Conservation (phyloP, 2,329 filamentous ascomycete species). For the Colletotrichum truncatum region DNA sequence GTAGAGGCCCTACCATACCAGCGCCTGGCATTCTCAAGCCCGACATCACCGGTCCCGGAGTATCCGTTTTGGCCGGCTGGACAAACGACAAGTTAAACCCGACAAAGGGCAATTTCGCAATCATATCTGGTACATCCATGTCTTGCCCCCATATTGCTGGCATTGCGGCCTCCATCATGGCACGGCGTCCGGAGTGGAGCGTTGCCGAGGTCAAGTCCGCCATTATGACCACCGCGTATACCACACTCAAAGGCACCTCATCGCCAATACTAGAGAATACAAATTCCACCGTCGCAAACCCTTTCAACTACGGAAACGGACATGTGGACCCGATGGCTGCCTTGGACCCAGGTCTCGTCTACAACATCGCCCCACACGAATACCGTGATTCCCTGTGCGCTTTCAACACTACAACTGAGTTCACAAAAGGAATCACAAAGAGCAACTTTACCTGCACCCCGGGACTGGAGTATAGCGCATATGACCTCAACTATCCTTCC, state of each 20-base stretch:
- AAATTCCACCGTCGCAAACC: neutral
- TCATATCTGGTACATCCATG: conserved; percentile 30
- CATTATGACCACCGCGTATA: conserved; percentile 25
- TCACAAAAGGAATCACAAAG: conserved; percentile 1
- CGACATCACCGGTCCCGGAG: conserved; percentile 28
- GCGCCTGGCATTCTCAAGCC: conserved; percentile 24
- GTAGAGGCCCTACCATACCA: conserved; percentile 12
- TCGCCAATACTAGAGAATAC: neutral
- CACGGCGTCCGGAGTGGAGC: conserved; percentile 22
- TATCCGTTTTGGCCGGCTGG: conserved; percentile 25
- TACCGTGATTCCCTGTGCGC: conserved; percentile 36
- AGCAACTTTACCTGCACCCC: conserved; percentile 10
- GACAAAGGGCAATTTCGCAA: conserved; percentile 10
- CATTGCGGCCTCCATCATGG: conserved; percentile 25
- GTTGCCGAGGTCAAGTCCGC: conserved; percentile 16
- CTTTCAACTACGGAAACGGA: conserved; percentile 21
- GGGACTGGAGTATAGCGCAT: conserved; percentile 7
- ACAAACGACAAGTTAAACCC: neutral
- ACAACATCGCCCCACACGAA: conserved; percentile 33
- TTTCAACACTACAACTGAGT: conserved; percentile 30
- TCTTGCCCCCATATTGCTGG: conserved; percentile 28
- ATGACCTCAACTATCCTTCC: conserved; percentile 31
- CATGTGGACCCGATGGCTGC: conserved; percentile 34
- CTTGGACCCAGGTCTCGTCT: conserved; percentile 32
- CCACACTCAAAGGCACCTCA: neutral